Evolutionary conservation across 148 eudicot species (phyloP).

Genomic region (Polygonum maritimum): DNA sequence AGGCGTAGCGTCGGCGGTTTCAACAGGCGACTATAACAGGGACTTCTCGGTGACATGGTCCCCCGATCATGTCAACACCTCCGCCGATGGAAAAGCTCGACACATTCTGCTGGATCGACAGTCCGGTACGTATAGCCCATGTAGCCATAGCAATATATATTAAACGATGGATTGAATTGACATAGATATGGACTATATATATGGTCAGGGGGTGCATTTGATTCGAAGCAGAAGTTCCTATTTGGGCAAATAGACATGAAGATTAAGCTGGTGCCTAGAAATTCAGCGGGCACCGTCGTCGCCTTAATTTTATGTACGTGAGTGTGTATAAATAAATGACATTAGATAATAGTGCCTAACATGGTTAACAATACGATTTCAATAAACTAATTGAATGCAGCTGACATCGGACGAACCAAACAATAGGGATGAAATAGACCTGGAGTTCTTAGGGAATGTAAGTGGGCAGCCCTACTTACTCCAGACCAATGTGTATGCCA

Average conservation of each 20-base stretch:
- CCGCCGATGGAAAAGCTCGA: slow-evolving; percentile 54
- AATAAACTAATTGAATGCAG: slow-evolving; percentile 23
- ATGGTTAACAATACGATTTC: no score
- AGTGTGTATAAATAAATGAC: no score
- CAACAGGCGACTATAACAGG: slow-evolving; percentile 64
- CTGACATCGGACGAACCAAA: slow-evolving; percentile 50
- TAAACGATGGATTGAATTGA: not conserved
- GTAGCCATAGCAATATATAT: not conserved
- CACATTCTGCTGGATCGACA: slow-evolving; percentile 53
- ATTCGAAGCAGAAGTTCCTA: slow-evolving; percentile 66
- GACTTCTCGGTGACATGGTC: slow-evolving; percentile 78
- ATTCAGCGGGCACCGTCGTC: slow-evolving; percentile 84
- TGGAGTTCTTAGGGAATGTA: slow-evolving; percentile 72
- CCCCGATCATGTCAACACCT: slow-evolving; percentile 70
- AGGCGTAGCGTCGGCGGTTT: slow-evolving; percentile 39
- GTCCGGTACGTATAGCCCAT: slow-evolving; percentile 36
- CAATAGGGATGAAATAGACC: slow-evolving; percentile 62
- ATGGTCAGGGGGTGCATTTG: slow-evolving; percentile 57
- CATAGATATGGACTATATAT: not conserved
- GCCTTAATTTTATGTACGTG: slow-evolving; percentile 44
- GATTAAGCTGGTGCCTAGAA: slow-evolving; percentile 60
- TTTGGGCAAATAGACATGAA: slow-evolving; percentile 87
- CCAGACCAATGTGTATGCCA: slow-evolving; percentile 69
- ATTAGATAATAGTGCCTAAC: no score
- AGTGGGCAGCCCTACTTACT: slow-evolving; percentile 56